These are phyloP conservation scores for Paulownia fortunei DNA, from an alignment of 257 asterid species.

Conservation along the genomic window DNA sequence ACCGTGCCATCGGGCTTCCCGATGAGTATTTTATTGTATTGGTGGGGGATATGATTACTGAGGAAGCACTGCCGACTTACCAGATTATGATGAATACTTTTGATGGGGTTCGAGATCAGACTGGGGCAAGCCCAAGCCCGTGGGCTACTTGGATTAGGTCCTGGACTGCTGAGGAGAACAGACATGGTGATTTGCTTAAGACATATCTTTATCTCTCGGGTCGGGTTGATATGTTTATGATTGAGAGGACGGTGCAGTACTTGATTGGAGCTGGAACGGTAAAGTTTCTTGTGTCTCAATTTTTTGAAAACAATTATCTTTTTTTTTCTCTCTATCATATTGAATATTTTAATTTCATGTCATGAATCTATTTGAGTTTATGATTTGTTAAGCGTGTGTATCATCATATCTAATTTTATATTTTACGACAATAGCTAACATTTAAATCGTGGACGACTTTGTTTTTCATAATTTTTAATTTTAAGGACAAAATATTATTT, in stretches of 20 bases:
- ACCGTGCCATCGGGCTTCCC: conserved; percentile 29
- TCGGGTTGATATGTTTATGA: conserved; percentile 48
- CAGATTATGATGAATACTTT: conserved; percentile 29
- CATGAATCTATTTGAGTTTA: too few species aligned
- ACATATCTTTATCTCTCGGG: conserved; percentile 47
- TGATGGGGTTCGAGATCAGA: conserved; percentile 40
- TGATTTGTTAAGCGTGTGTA: too few species aligned
- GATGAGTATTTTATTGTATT: conserved; percentile 47
- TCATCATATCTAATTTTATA: too few species aligned
- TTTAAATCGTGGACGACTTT: too few species aligned
- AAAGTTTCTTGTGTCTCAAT: too few species aligned
- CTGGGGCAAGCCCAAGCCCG: conserved; percentile 43
- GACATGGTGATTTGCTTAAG: conserved; percentile 46
- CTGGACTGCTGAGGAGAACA: conserved; percentile 55
- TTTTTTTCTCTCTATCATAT: too few species aligned
- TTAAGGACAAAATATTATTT: too few species aligned
- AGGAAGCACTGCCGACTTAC: conserved; percentile 45
- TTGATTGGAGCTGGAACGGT: conserved; percentile 50
- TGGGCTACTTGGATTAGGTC: conserved; percentile 52
- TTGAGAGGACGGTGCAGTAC: conserved; percentile 47
- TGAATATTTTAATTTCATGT: too few species aligned
- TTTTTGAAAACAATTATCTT: too few species aligned
- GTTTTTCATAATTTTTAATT: too few species aligned
- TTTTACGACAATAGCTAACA: too few species aligned
- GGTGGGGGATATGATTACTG: conserved; percentile 39